phyloP scores from a whole-genome alignment of 2,329 filamentous ascomycete genomes.

The Annulohypoxylon truncatum region DNA sequence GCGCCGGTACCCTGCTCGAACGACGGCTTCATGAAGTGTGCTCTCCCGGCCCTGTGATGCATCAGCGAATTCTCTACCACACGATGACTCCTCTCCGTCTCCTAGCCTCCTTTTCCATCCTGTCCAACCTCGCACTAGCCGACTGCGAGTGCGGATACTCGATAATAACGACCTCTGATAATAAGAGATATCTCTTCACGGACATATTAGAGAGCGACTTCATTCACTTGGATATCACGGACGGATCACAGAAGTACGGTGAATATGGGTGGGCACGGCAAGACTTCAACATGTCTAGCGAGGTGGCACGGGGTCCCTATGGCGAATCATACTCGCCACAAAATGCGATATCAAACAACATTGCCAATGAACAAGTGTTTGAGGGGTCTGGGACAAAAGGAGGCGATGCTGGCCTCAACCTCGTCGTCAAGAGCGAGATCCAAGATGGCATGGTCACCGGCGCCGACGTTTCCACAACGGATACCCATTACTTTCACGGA shows the following conservation, averaged over 20 bases:
- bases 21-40: not conserved
- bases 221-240: constrained; percentile 61
- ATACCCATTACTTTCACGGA: constrained; percentile 75
- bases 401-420: constrained; percentile 63
- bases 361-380: constrained; percentile 57
- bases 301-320: constrained; percentile 69
- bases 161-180: constrained; percentile 58
- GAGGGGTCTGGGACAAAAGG: constrained; percentile 58
- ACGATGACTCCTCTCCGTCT: constrained; percentile 32
- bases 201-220: constrained; percentile 80
- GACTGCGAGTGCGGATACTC: constrained; percentile 81
- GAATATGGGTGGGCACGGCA: constrained; percentile 69
- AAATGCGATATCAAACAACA: constrained; percentile 68
- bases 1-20: not conserved
- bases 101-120: constrained; percentile 31
- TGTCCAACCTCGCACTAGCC: constrained; percentile 48
- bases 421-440: constrained; percentile 63
- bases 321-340: constrained; percentile 70
- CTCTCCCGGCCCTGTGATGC: constrained; percentile 1
- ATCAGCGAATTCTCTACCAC: not conserved
- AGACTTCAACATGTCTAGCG: constrained; percentile 71
- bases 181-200: constrained; percentile 67
- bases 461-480: constrained; percentile 72
- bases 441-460: constrained; percentile 66
- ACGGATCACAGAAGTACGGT: constrained; percentile 56